phyloP scores from a whole-genome alignment of 257 asterid genomes.

The Solanum paucissectum region DNA sequence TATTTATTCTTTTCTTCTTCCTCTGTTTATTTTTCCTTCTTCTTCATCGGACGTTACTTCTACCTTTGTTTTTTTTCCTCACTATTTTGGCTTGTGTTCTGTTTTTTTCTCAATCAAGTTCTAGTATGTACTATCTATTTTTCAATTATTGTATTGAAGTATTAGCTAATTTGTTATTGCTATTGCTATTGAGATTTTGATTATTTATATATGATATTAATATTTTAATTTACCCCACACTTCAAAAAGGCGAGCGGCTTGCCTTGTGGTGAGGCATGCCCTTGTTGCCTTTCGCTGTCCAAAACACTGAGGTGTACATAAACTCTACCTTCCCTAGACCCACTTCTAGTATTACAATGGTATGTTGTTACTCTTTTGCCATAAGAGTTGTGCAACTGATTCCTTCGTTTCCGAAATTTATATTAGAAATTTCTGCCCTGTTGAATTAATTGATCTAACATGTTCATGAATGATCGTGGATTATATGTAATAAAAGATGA shows the following conservation, averaged over 20 bases:
- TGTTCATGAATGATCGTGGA: background rate
- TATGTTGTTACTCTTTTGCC: background rate
- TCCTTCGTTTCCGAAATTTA: background rate
- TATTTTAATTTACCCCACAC: background rate
- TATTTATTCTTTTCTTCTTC: too few species aligned
- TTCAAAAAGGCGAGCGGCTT: background rate
- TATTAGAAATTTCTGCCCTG: background rate
- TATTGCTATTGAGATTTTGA: background rate
- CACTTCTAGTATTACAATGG: background rate
- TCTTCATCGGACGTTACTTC: too few species aligned
- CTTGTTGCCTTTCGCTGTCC: background rate
- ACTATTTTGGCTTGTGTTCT: background rate
- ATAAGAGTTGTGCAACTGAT: background rate
- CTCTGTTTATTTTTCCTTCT: too few species aligned
- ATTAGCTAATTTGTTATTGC: background rate
- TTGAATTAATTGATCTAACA: background rate
- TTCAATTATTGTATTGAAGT: background rate
- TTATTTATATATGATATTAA: too few species aligned
- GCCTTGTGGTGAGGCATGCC: background rate
- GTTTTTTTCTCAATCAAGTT: background rate
- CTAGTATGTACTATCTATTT: background rate
- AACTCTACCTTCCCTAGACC: background rate
- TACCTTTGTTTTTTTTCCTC: background rate
- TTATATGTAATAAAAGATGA: background rate
- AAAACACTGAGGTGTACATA: background rate